Base-by-base conservation (phyloP, 225 moss, liverwort and hornwort genomes). In the Thuidium tamariscinum region DNA sequence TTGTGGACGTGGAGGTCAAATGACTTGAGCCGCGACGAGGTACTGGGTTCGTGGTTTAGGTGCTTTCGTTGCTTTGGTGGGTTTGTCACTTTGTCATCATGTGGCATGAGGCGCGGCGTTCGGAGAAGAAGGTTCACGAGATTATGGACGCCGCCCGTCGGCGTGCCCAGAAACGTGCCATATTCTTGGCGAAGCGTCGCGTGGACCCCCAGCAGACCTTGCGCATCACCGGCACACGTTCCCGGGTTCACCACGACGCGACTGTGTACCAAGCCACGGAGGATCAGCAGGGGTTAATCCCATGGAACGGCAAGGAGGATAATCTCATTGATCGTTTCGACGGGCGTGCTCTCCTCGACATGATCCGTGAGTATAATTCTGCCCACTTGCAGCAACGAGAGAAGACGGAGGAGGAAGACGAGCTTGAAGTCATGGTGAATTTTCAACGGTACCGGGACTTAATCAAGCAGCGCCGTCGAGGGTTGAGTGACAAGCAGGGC, bases 111-210 rank as follows among this genome's bases (percentile, higher is more conserved):
- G 99, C 99, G 89, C 90, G 99, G 92, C 94, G 99, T 83, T 99
- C 99, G 88, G 99, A 99, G 96, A 99, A 99, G 93, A 97, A 97
- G 94, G 99, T 99, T 82, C 99, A 99, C 89, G 99, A 99, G 94
- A 95, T 99, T 32, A 99, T 99, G 99, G 99, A 99, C 72, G 97
- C 99, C 65, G 99, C 99, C 60, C 91, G 97, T 56, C 93, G 96
- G 93, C 92, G 99, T 88, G 97, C 99, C 85, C 97, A 99, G 91
- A 95, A 97, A 80, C 91, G 99, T 83, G 99, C 99, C 7, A 91
- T 99, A 44, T 99, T 97, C 83, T 93, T 99, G 82, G 97, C 99
- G 55, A 99, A 97, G 89, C 89, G 99, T 86, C 88, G 99, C 74
- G 96, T 97, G 88, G 99, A 99, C 91, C 99, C 99, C 32, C 99